Evolutionary conservation across 148 eudicot species (phyloP).

Genomic region (Diospyros lotus): DNA sequence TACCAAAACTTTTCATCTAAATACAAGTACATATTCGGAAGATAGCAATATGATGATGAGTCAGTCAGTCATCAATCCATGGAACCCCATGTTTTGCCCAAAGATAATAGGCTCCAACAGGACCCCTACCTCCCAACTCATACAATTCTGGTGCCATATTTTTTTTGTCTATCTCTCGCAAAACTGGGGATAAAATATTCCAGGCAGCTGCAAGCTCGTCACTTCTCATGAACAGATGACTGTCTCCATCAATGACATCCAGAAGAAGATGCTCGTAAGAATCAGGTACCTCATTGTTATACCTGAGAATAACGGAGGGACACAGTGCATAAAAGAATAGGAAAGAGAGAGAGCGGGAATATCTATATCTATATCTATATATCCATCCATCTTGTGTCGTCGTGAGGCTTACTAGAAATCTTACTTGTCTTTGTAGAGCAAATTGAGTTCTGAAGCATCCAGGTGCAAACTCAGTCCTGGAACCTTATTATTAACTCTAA

Average conservation of each 20-base stretch:
- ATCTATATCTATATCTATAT: too few relatives aligned
- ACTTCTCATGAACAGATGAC: constrained; percentile 35
- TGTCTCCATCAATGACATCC: constrained; percentile 41
- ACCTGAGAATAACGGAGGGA: constrained; percentile 17
- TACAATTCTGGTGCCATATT: constrained; percentile 28
- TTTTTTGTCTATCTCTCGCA: constrained; percentile 28
- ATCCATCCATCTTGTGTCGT: too few relatives aligned
- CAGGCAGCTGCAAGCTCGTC: constrained; percentile 41
- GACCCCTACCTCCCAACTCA: constrained; percentile 35
- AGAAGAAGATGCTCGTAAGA: constrained; percentile 36
- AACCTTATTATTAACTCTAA: constrained; percentile 36
- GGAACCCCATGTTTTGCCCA: constrained; percentile 31
- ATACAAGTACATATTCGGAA: too few relatives aligned
- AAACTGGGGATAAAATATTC: constrained; percentile 26
- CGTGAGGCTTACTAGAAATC: not conserved
- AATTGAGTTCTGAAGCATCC: constrained; percentile 33
- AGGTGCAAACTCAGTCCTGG: constrained; percentile 38
- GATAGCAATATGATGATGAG: too few relatives aligned
- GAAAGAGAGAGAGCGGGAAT: not conserved
- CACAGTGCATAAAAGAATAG: not conserved
- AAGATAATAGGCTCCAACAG: constrained; percentile 36
- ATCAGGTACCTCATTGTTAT: constrained; percentile 31
- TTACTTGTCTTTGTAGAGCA: constrained; percentile 37
- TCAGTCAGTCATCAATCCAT: constrained; percentile 24
- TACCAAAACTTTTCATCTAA: too few relatives aligned